Evolutionary conservation across 2,329 filamentous ascomycete species (phyloP), one percentile per base, ranked within the genome.

Genomic region (Colletotrichum melonis): DNA sequence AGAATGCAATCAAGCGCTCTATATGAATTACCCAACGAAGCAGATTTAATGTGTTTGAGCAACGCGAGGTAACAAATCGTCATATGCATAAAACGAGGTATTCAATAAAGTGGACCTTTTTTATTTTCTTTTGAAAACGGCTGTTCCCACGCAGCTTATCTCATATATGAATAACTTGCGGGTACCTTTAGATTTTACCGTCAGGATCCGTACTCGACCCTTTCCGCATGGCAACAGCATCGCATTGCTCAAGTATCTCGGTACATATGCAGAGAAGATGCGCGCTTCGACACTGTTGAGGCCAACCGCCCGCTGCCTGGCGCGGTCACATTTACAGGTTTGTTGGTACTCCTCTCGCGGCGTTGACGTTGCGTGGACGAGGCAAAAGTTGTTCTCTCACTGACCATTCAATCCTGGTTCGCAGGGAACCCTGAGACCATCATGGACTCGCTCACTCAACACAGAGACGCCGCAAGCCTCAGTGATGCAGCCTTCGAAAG

Each of bases 241-340:
- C 7, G 4, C 19, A 30, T 16, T 67, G 42, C 42, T 28, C 19
- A 26, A 42, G 7, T 28, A 16, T 16, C 24, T 14, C 24, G 46
- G 35, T 42, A 62, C 55, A 11, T 16, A 57, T 62, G 57, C 62
- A 42, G 46, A 58, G 35, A 67, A 56, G 19, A 73, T 73, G 71
- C 71, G 71, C 26, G 35, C 57, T 63, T 62, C 68, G 55, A 72
- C 49, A 42, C 30, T 73, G 57, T 49, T 67, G 54, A 46, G 68
- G 30, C 56, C 64, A 26, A 63, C 55, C 30, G n/a, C 55, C 49
- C 35, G 60, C 56, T 72, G 28, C n/a, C 30, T 63, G 38, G 52
- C 16, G 58, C 30, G 55, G 30, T 38, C 59, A 60, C 54, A n/a
- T 14, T 6, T 46, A 63, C 66, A 64, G 66, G 70, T 64, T 6